Evolutionary conservation across 148 eudicot genomes (phyloP).

Genomic region (Polygonum aviculare): DNA sequence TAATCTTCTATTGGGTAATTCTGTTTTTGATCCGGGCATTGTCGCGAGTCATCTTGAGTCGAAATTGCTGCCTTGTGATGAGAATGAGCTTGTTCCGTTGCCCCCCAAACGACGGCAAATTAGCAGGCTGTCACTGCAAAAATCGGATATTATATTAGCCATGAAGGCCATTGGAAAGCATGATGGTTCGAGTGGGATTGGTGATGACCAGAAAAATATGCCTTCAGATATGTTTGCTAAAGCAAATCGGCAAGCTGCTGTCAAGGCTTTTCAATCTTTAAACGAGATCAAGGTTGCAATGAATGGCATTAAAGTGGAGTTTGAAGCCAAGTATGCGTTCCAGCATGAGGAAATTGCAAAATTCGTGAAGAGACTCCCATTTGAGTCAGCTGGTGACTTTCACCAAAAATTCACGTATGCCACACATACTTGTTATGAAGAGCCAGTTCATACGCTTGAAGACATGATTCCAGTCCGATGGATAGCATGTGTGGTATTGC

Average conservation of each 20-base stretch:
- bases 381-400: no score
- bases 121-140: slow-evolving; percentile 53
- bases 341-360: no score
- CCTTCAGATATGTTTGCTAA: slow-evolving; percentile 24
- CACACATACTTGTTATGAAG: no score
- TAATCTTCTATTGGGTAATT: no score
- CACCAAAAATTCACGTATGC: no score
- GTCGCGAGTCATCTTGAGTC: no score
- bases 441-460: no score
- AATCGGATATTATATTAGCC: slow-evolving; percentile 57
- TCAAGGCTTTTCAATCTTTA: slow-evolving; percentile 61
- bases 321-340: slow-evolving; percentile 23
- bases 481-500: no score
- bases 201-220: slow-evolving; percentile 24
- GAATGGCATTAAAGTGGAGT: slow-evolving; percentile 77
- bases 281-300: slow-evolving; percentile 87
- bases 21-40: no score
- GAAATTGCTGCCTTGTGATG: not conserved
- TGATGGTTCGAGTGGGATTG: slow-evolving; percentile 21
- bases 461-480: no score
- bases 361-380: no score
- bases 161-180: slow-evolving; percentile 27
- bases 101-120: slow-evolving; percentile 95
- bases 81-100: slow-evolving; percentile 68
- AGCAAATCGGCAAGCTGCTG: slow-evolving; percentile 62